These are phyloP conservation scores for Phytopythium kandeliae DNA, from an alignment of 352 stramenopile species.

Conservation along the genomic window DNA sequence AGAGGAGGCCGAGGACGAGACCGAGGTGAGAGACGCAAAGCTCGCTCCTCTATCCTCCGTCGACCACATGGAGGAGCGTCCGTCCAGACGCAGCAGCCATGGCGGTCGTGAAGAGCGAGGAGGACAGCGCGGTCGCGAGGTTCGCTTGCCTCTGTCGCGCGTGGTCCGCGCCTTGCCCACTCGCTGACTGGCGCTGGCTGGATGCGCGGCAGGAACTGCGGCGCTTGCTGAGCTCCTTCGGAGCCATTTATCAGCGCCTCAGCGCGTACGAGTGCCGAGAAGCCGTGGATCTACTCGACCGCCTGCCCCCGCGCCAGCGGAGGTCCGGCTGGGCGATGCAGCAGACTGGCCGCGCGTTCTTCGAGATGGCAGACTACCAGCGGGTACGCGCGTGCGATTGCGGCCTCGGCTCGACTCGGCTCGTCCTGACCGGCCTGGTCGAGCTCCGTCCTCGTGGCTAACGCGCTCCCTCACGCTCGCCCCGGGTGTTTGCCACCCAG, in stretches of 20 bases:
- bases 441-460: background rate
- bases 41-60: no score
- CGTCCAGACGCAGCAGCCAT: no score
- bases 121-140: slow-evolving; percentile 1
- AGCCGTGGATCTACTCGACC: slow-evolving; percentile 85
- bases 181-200: background rate
- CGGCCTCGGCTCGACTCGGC: no score
- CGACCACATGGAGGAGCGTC: no score
- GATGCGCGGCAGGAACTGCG: slow-evolving; percentile 27
- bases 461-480: background rate
- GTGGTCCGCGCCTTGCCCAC: background rate
- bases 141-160: background rate
- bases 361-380: slow-evolving; percentile 95
- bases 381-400: slow-evolving; percentile 27
- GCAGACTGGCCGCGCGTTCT: slow-evolving; percentile 92
- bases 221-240: slow-evolving; percentile 60
- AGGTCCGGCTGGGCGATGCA: slow-evolving; percentile 93
- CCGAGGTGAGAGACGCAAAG: no score
- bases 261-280: slow-evolving; percentile 78
- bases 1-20: no score
- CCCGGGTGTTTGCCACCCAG: slow-evolving; percentile 9
- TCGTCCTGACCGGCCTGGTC: no score
- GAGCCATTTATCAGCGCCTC: slow-evolving; percentile 65
- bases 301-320: slow-evolving; percentile 78
- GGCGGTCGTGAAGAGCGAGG: background rate